Evolutionary conservation across 1,139 yeast genomes (phyloP), one percentile per base, ranked within the genome.

Genomic region (Candida frijolesensis): DNA sequence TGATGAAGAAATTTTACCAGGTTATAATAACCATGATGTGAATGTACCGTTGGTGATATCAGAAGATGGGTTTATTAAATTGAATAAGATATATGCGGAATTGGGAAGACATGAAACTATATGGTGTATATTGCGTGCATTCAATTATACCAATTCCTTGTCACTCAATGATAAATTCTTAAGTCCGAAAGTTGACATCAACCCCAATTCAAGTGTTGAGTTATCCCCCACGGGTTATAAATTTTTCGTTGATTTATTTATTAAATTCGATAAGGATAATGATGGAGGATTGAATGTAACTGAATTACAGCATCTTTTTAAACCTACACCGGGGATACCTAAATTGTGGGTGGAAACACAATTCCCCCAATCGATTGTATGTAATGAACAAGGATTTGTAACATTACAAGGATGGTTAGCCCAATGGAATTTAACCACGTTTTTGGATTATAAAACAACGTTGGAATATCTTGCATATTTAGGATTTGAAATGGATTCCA

Each of bases 371-470:
- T 83, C 96, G 1, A 88, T 96, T 6, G 97, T 92, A 2, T 82
- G 96, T 51, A 92, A 91, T 63, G 97, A 90, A 56, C 85, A 84
- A 54, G 97, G 97, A 0, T 82, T 85, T 63, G 94, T 94, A 2
- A 89, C 98, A 0, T 69, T 94, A 32, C 98, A 94, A 70, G 99
- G 99, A 1, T 94, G 99, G 99, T 70, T 94, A 42, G 98, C 99
- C 0, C 98, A 94, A 61, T 94, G 99, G 99, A 87, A 94, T 58
- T 86, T 94, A 85, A 90, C 97, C 0, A 92, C 98, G 0, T 90
- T 85, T 60, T 71, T 94, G 38, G 96, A 91, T 60, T 85, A 88
- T 63, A 83, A 80, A 60, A 86, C 91, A 0, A 91, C 98, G 0
- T 77, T 94, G 51, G 96, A 91, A 49, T 94, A 92, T 62, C 70